phyloP scores from a whole-genome alignment of 352 stramenopile species.

The Pythium monospermum region DNA sequence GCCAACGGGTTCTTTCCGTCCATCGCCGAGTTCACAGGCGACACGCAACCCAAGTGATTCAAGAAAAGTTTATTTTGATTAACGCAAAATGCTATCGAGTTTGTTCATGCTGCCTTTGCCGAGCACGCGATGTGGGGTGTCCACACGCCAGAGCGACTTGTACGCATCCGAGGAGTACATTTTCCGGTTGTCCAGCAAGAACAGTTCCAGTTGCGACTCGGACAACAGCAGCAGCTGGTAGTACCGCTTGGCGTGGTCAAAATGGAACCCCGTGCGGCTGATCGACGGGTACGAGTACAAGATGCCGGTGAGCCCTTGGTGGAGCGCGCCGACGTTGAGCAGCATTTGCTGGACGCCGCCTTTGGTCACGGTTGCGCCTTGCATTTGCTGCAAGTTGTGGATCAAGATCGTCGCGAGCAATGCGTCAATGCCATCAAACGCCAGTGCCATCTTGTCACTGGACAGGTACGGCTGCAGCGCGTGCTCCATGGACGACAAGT shows the following conservation, averaged over 20 bases:
- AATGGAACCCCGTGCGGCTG: conserved; percentile 44
- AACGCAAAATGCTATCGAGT: conserved; percentile 73
- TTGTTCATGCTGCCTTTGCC: conserved; percentile 79
- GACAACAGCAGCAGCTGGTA: conserved; percentile 67
- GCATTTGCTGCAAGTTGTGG: conserved; percentile 58
- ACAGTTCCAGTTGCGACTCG: conserved; percentile 75
- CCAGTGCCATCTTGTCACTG: conserved; percentile 68
- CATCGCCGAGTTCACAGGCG: conserved; percentile 38
- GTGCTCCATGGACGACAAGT: conserved; percentile 69
- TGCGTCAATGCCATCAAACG: conserved; percentile 68
- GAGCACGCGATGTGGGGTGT: conserved; percentile 68
- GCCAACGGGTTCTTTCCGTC: conserved; percentile 43
- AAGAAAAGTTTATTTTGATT: conserved; percentile 6
- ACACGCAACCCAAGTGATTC: conserved; percentile 21
- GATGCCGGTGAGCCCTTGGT: conserved; percentile 66
- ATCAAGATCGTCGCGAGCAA: conserved; percentile 63
- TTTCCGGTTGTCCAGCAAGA: conserved; percentile 67
- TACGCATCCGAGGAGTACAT: conserved; percentile 56
- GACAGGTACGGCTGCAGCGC: conserved; percentile 65
- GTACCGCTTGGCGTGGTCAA: conserved; percentile 77
- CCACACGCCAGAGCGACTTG: conserved; percentile 68
- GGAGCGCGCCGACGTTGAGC: conserved; percentile 67
- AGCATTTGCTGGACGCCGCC: conserved; percentile 78
- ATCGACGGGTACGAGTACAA: conserved; percentile 66
- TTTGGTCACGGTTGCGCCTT: conserved; percentile 51